Evolutionary conservation across 495 filamentous ascomycete species (phyloP).

Genomic region (Annulohypoxylon bovei): DNA sequence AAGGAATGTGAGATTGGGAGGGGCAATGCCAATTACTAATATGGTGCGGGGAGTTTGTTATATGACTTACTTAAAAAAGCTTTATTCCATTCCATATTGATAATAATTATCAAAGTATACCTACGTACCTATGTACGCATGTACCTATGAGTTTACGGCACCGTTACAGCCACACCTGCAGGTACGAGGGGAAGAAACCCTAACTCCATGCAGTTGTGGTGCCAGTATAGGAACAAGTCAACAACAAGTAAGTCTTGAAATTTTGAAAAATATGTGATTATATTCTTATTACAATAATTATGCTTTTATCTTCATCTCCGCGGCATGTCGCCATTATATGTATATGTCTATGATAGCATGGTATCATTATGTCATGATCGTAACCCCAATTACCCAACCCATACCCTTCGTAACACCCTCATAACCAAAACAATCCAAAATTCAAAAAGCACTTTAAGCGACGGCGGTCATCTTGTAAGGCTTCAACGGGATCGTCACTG

Average conservation of each 20-base stretch:
- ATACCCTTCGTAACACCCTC: not conserved
- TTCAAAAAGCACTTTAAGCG: conserved; percentile 38
- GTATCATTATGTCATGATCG: conserved; percentile 33
- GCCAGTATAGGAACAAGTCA: not conserved
- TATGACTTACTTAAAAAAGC: not conserved
- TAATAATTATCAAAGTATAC: too few species aligned
- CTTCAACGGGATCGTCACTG: conserved; percentile 40
- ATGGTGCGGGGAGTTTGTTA: not conserved
- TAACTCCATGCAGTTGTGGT: too few species aligned
- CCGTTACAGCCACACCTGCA: not conserved
- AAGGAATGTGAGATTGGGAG: not conserved
- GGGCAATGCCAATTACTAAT: not conserved
- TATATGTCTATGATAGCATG: conserved; percentile 20
- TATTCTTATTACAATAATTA: conserved; percentile 33
- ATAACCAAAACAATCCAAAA: not conserved
- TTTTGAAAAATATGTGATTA: not conserved
- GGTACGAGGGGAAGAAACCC: not conserved
- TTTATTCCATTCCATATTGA: too few species aligned
- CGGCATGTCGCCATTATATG: conserved; percentile 20
- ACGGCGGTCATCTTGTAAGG: conserved; percentile 50
- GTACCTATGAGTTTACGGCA: not conserved
- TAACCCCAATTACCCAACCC: not conserved
- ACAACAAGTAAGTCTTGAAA: not conserved
- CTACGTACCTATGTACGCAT: too few species aligned
- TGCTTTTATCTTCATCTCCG: not conserved